Base-by-base conservation (phyloP, 371 early-diverging fungal species). In the Synchytrium microbalum region DNA sequence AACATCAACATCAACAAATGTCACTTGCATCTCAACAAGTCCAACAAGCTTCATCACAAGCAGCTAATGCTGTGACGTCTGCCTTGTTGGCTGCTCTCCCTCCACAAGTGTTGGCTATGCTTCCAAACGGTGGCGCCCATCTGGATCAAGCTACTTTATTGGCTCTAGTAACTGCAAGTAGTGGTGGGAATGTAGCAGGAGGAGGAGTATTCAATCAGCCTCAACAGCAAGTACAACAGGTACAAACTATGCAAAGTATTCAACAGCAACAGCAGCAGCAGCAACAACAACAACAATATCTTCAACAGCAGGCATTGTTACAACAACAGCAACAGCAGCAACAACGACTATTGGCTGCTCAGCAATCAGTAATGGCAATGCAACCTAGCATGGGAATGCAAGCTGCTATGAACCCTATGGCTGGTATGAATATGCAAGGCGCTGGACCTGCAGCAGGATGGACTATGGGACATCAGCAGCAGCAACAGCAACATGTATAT, bases 281-380 rank as follows among this genome's bases (percentile, higher is more conserved):
- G 31, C 57, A 25, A 59, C 63, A 65, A 19, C 60, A 53, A 33
- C 58, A 24, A 16, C 67, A 57, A 31, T 27, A n/a, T 23, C 60
- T 51, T 5, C 26, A 62, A 30, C 65, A 32, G 58, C 69, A 67
- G 33, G 65, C 54, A 32, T 59, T 30, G 29, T 58, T 38, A 32
- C 64, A 25, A 26, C 28, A 67, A 3, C 61, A 32, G 14, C 38
- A n/a, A n/a, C 58, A 30, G 29, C 61, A 55, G 32, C 64, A 25
- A 26, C 28, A 67, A 3, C 61, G 53, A 8, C 38, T 59, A 25
- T 19, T 58, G 67, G 27, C 3, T 26, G 52, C 30, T n/a, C 58
- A 19, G 31, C 67, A 56, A 54, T 60, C 31, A 31, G 54, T 32
- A 13, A 8, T 23, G 31, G 60, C 60, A 25, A 24, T 56, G 56